Evolutionary conservation across 1,139 yeast genomes (phyloP).

Genomic region (Nakaseomyces nivariensis): DNA sequence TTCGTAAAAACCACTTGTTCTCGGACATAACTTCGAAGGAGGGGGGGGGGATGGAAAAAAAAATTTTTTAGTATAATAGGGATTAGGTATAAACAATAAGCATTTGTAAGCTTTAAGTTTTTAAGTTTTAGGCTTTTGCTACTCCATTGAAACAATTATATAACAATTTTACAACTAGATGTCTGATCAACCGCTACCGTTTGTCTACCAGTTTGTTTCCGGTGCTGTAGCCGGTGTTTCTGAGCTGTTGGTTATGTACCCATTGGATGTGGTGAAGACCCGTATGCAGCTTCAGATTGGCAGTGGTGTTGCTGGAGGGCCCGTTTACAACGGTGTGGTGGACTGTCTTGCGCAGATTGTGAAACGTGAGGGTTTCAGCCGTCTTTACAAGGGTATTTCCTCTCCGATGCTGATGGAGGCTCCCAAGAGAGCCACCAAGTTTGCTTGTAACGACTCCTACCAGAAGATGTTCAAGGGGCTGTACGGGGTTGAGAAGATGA

Average conservation of each 20-base stretch:
- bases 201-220: constrained; percentile 67
- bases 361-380: constrained; percentile 70
- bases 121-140: too few species aligned
- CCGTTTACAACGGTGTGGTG: constrained; percentile 61
- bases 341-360: constrained; percentile 78
- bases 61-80: too few species aligned
- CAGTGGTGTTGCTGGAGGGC: constrained; percentile 20
- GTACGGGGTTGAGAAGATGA: constrained; percentile 64
- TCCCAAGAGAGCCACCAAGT: constrained; percentile 96
- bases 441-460: constrained; percentile 97
- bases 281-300: constrained; percentile 85
- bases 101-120: too few species aligned
- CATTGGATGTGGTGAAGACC: constrained; percentile 95
- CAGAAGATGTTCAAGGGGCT: constrained; percentile 68
- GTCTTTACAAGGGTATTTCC: constrained; percentile 83
- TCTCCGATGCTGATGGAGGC: constrained; percentile 99
- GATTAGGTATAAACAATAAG: too few species aligned
- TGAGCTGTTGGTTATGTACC: constrained; percentile 95
- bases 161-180: not conserved
- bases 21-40: too few species aligned
- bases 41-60: too few species aligned
- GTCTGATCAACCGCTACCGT: constrained; percentile 5
- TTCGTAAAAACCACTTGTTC: too few species aligned
- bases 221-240: constrained; percentile 99
- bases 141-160: too few species aligned